Evolutionary conservation across 305 asterid species (phyloP), one percentile per base, ranked within the genome.

Genomic region (Petunia hybrid): DNA sequence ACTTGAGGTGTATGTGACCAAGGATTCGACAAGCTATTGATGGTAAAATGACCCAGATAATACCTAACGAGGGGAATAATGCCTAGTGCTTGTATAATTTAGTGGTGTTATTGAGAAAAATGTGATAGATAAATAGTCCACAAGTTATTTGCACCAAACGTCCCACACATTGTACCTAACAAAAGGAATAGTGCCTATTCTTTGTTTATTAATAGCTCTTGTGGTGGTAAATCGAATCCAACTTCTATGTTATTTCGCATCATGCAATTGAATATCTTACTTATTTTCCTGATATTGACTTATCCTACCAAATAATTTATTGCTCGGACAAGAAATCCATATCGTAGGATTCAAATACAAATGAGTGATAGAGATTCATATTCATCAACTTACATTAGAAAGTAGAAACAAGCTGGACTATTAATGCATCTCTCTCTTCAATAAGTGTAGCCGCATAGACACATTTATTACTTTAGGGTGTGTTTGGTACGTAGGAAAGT

Each of bases 51-150:
- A 9, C 43, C 43, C 13, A 48, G 48, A 48, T 48, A 40, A 71
- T 71, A 71, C 77, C 78, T 71, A 71, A 3, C 78, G 9, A 48
- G 62, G 31, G 59, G 4, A 71, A 71, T 48, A 71, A 61, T 71
- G 41, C 6, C 41, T 14, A 71, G 61, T 71, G 16, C 43, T 31
- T 40, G 35, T 71, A 31, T 71, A 71, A 48, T 10, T 46, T 31
- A 31, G 76, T 16, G 76, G 12, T 71, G 9, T 71, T 31, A 48
- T 71, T 48, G 43, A 48, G 61, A 71, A 31, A 12, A 61, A 71
- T 71, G 78, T 46, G 78, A 48, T 61, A 8, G 31, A 71, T 22
- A 22, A 22, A 22, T 22, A 48, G 31, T 22, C 42, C 5, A 6
- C 5, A 46, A 46, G n/a, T 70, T 46, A 46, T 45, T 70, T 14